Conservation (phyloP, 306 rosid species). For the Acacia crassicarpa region DNA sequence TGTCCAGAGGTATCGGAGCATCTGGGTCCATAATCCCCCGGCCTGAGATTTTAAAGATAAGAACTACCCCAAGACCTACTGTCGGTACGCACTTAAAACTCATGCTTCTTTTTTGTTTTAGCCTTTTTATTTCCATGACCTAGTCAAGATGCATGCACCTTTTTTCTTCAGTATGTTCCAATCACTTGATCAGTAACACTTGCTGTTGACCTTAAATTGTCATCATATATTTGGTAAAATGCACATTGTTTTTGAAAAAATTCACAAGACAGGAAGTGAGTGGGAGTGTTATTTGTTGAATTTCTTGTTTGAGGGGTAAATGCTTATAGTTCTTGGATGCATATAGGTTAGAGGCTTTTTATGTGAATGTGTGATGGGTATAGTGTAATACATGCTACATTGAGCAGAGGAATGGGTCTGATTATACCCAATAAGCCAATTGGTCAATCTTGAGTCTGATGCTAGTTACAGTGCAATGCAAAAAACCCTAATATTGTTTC, state of each 20-base stretch:
- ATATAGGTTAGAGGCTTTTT: background rate
- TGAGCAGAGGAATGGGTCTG: background rate
- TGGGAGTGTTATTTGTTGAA: slow-evolving; percentile 1
- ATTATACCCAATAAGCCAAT: slow-evolving; percentile 1
- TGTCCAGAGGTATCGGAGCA: slow-evolving; percentile 73
- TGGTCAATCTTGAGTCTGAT: slow-evolving; percentile 14
- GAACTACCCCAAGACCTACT: slow-evolving; percentile 83
- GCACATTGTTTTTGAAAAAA: background rate
- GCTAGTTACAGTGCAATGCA: slow-evolving; percentile 12
- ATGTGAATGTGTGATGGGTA: background rate
- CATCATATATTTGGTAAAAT: slow-evolving; percentile 13
- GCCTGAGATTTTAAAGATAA: slow-evolving; percentile 86
- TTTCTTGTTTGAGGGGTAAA: background rate
- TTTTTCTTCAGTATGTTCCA: background rate
- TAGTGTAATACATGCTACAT: background rate
- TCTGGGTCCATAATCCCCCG: slow-evolving; percentile 89
- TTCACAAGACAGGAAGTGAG: background rate
- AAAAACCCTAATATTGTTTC: slow-evolving; percentile 11
- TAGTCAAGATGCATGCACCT: background rate
- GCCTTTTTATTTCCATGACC: background rate
- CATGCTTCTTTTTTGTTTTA: slow-evolving; percentile 1
- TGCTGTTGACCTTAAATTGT: background rate
- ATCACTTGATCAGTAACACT: background rate
- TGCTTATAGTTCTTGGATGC: background rate
- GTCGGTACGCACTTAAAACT: slow-evolving; percentile 51